Evolutionary conservation across 1,284 basidiomycete species (phyloP), one percentile per base, ranked within the genome.

Genomic region (Sanghuangporus weigelae): DNA sequence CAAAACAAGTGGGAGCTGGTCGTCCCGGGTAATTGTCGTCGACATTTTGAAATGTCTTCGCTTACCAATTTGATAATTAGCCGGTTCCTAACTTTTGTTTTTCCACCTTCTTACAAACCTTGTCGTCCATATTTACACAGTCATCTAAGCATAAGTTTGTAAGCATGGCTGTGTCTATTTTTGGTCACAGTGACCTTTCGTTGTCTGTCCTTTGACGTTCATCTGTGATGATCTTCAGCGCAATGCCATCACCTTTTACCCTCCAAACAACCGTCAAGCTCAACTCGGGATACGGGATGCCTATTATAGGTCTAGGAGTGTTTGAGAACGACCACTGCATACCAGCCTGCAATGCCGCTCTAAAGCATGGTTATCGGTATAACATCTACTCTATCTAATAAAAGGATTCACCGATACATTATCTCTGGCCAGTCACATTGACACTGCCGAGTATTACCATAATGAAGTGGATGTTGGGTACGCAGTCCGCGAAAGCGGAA

Each of bases 401-500:
- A 16, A 10, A 16, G 11, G 56, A 36, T 35, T 19, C 14, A 50
- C 42, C 21, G 3, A 26, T 1, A 16, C 36, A 48, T 14, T 53
- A 7, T 54, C 48, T 59, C 14, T 36, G 23, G 55, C 16, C 21
- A 73, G 76, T n/a, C 75, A 77, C 65, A 74, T 80, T 62, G 80
- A 82, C 59, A 76, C 75, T 14, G 82, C 82, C 4, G 75, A 79
- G 63, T 70, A 73, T 16, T 84, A 84, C 69, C 70, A 76, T 68
- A 89, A 87, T 68, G 86, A 89, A 69, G 73, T 73, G 2, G 78
- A 80, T 57, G 80, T 83, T 5, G 81, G 80, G 2, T 62, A 75
- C 49, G 82, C 80, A 0, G 70, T 82, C 36, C 71, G 71, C 42
- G 74, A 77, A 57, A 78, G 75, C 59, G 75, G 77, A 1, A 60